Evolutionary conservation across 257 asterid genomes (phyloP).

Genomic region (Scutellaria baicalensis): DNA sequence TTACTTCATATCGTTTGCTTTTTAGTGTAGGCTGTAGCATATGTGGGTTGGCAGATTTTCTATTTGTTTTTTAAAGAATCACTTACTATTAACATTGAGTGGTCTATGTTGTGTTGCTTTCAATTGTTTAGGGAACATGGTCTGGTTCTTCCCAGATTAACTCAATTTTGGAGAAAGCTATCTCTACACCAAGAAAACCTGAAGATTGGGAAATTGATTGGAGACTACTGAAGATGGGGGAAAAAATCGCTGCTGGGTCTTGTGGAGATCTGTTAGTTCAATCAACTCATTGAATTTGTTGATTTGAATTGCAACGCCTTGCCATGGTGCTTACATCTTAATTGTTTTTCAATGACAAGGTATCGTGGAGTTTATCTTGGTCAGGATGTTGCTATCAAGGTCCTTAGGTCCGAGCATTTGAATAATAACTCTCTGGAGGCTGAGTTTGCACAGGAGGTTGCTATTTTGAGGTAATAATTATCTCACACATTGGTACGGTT

Average conservation of each 20-base stretch:
- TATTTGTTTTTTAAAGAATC: slow-evolving; percentile 2
- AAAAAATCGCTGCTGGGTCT: slow-evolving; percentile 84
- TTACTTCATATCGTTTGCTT: neutral
- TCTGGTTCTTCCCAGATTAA: slow-evolving; percentile 51
- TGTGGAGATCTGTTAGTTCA: slow-evolving; percentile 78
- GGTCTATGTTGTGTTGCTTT: slow-evolving; percentile 16
- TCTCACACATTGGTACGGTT: slow-evolving; percentile 3
- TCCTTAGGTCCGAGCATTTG: slow-evolving; percentile 74
- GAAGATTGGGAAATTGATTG: slow-evolving; percentile 75
- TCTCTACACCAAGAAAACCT: slow-evolving; percentile 27
- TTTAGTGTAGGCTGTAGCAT: neutral
- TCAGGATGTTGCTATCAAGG: slow-evolving; percentile 78
- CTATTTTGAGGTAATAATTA: slow-evolving; percentile 55
- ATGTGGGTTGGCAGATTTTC: neutral
- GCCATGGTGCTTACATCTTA: slow-evolving; percentile 12
- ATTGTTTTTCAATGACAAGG: slow-evolving; percentile 37
- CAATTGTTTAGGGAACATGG: slow-evolving; percentile 59
- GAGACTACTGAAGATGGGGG: slow-evolving; percentile 71
- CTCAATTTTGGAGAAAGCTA: slow-evolving; percentile 35
- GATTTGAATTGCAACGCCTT: neutral
- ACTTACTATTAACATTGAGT: neutral
- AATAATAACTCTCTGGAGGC: slow-evolving; percentile 51
- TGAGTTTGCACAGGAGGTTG: slow-evolving; percentile 78
- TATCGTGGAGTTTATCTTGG: slow-evolving; percentile 71
- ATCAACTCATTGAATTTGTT: slow-evolving; percentile 7